A percentile compares a stretch with the other conserved stretches of the same genome.
Evolutionary conservation across 1,139 yeast species (phyloP).

Genomic region (Torulaspora pretoriensis): DNA sequence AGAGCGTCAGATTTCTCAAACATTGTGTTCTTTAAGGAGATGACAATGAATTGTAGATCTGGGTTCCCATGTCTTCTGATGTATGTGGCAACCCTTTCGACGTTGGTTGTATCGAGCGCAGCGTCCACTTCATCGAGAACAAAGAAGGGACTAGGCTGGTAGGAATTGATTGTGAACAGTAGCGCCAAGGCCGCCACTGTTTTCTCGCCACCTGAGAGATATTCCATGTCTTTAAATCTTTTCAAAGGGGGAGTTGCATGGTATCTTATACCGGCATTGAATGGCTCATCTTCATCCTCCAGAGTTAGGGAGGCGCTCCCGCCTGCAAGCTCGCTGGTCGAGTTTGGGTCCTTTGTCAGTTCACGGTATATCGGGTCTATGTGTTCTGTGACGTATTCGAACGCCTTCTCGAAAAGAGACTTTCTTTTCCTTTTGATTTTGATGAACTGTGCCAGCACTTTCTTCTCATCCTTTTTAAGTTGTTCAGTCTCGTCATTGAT

Average conservation of each 20-base stretch:
- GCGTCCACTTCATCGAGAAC: slow-evolving; percentile 97
- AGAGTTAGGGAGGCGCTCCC: slow-evolving; percentile 88
- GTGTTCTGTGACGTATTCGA: slow-evolving; percentile 63
- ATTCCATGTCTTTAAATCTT: slow-evolving; percentile 88
- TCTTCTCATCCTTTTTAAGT: slow-evolving; percentile 60
- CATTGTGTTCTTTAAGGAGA: slow-evolving; percentile 80
- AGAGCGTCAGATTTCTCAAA: slow-evolving; percentile 86
- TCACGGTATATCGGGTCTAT: slow-evolving; percentile 86
- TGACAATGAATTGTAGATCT: slow-evolving; percentile 86
- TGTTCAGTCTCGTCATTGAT: slow-evolving; percentile 62
- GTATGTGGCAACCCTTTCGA: slow-evolving; percentile 77
- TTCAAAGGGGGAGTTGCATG: slow-evolving; percentile 98
- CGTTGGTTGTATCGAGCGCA: slow-evolving; percentile 88
- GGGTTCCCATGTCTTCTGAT: slow-evolving; percentile 74
- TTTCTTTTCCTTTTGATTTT: slow-evolving; percentile 57
- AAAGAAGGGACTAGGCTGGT: slow-evolving; percentile 91
- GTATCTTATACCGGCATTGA: slow-evolving; percentile 73
- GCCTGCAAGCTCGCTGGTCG: slow-evolving; percentile 67
- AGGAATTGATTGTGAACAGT: slow-evolving; percentile 85
- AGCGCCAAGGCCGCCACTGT: slow-evolving; percentile 94
- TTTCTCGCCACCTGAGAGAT: slow-evolving; percentile 94
- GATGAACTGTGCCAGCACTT: slow-evolving; percentile 54
- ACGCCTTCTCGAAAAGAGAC: slow-evolving; percentile 64
- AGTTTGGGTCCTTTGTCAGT: slow-evolving; percentile 54
- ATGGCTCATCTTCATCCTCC: slow-evolving; percentile 90